These are phyloP conservation scores for Excoecaria cochinchinensis DNA, from an alignment of 345 rosid genomes.

Conservation along the genomic window DNA sequence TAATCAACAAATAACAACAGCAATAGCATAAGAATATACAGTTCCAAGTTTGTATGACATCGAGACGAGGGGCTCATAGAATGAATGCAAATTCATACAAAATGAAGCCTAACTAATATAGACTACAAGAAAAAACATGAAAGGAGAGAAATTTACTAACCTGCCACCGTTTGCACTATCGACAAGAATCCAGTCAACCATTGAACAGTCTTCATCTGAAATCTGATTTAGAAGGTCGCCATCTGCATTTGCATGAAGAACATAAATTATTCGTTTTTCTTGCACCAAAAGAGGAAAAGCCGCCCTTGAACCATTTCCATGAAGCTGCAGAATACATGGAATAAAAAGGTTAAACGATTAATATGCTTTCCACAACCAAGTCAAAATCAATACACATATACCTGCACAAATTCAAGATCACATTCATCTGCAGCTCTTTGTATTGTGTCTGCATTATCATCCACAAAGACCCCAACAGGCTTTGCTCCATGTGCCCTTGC, in stretches of 20 bases:
- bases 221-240: constrained; percentile 64
- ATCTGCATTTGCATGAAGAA: constrained; percentile 70
- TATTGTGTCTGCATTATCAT: constrained; percentile 66
- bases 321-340: constrained; percentile 52
- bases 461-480: constrained; percentile 90
- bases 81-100: background rate
- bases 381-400: constrained; percentile 22
- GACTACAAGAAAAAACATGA: background rate
- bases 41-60: background rate
- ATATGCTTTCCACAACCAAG: background rate
- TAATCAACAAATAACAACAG: background rate
- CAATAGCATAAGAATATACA: background rate
- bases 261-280: constrained; percentile 56
- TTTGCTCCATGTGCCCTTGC: constrained; percentile 67
- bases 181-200: constrained; percentile 80
- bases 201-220: constrained; percentile 55
- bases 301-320: constrained; percentile 67
- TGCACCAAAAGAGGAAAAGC: constrained; percentile 49
- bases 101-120: no score
- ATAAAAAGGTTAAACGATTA: background rate
- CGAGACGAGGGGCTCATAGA: background rate
- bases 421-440: constrained; percentile 62
- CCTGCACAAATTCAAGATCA: constrained; percentile 80
- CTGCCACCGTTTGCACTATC: constrained; percentile 93
- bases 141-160: constrained; percentile 25